phyloP scores from a whole-genome alignment of 2,329 filamentous ascomycete genomes.

The Kalmusia sp. region DNA sequence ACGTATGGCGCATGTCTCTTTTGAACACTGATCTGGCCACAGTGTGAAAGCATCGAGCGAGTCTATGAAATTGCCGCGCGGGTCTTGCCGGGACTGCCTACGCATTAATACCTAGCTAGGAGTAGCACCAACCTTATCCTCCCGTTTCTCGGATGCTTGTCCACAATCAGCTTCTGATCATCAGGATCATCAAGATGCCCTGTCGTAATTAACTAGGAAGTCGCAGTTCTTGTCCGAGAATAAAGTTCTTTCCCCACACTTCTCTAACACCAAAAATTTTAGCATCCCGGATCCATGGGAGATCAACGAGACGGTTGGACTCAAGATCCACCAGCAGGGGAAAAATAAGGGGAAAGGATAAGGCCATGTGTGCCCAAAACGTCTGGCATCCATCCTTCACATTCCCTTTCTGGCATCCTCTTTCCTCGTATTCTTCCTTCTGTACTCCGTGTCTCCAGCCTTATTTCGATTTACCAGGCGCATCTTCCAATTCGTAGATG shows the following conservation, averaged over 20 bases:
- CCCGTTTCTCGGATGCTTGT: background rate
- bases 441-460: background rate
- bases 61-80: background rate
- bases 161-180: background rate
- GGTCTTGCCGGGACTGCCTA: background rate
- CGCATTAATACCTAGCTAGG: background rate
- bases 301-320: background rate
- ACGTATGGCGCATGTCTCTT: background rate
- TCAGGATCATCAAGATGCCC: background rate
- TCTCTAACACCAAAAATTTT: background rate
- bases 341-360: background rate
- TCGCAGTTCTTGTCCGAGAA: background rate
- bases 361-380: background rate
- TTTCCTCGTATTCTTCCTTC: background rate
- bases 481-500: background rate
- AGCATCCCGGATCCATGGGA: background rate
- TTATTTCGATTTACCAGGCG: background rate
- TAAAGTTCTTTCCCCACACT: background rate
- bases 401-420: background rate
- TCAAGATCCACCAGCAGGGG: background rate
- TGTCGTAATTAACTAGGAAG: background rate
- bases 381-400: background rate
- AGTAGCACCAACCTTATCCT: background rate
- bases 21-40: background rate
- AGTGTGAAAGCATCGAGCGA: background rate